Evolutionary conservation across 2,329 filamentous ascomycete genomes (phyloP), one percentile per base, ranked within the genome.

Genomic region (Nemania abortiva): DNA sequence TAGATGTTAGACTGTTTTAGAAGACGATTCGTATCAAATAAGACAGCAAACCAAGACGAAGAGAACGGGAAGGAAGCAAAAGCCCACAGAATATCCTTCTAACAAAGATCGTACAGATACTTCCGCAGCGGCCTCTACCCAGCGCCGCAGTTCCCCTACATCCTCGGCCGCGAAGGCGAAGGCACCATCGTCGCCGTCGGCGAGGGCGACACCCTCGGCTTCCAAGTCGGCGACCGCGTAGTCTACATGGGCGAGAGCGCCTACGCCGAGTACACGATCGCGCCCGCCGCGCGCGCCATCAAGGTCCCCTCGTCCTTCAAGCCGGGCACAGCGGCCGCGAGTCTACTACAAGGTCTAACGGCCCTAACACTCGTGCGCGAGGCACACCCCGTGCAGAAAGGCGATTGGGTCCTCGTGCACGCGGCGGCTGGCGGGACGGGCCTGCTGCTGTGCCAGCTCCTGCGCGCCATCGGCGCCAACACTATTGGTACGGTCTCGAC

Each of bases 361-460:
- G 93, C 94, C 0, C 84, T 96, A 74, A 92, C 93, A 0, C 85
- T 97, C 34, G 88, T 94, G 68, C 88, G 91, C 65, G 94, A 97
- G 79, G 88, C 92, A 3, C 91, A 90, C 11, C 88, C 92, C 68
- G 92, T 95, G 6, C 84, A 93, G 78, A 85, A 88, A 72, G 92
- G 91, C 0, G 93, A 97, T 74, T 96, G 92, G 90, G 86, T 94
- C 0, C 87, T 97, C 2, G 89, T 97, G 18, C 93, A 96, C 74
- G 94, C 94, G 0, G 94, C 94, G 0, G 94, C 94, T 0, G 94
- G 94, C 18, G 94, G 94, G 18, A 92, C 94, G 0, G 93, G 92
- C 0, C 82, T 91, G 52, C 87, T 92, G 81, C 85, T 97, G 31
- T 89, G 89, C 47, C 93, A 97, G 84, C 82, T 97, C 73, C 82